Base-by-base conservation (phyloP, 1,139 yeast genomes). In the Saccharomyces hybrid region DNA sequence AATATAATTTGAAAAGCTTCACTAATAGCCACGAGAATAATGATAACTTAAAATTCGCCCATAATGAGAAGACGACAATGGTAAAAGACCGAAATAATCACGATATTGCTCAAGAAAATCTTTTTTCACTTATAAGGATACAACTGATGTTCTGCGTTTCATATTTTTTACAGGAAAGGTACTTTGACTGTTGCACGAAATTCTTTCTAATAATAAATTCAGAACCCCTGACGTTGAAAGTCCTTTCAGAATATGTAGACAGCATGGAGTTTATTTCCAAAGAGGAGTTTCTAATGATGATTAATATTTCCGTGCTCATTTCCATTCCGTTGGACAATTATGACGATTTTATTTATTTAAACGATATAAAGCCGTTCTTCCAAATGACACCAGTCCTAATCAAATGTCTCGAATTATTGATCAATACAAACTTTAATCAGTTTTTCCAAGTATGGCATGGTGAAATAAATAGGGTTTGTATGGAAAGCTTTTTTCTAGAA, bases 291-390 rank as follows among this genome's bases (percentile, higher is more conserved):
- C 11, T 57, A 16, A 48, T 52, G 11, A 62, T 66, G 60, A 50
- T 66, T 2, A 56, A 61, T 8, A 55, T 67, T 16, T 61, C 69
- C 1, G 56, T 57, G 14, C 28, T 67, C 4, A 55, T 64, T 8
- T 52, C 67, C 7, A 56, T 66, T 1, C 70, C 71, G 1, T 50
- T 68, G 31, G 64, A 67, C 31, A 59, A 61, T 42, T 61, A 61
- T 51, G 63, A 59, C 11, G 57, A 59, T 13, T 65, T 67, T 46
- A 51, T 61, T 4, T 53, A 59, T 25, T 51, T 65, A 8, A 58
- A 57, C 25, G 61, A 59, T 8, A 32, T 61, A 20, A 51, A 53
- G 29, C 51, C 52, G 5, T 54, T 63, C 14, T 58, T 59, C 16
- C 44, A 56, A 11, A 32, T 49, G 9, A 56, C 57, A 34, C 59